Percentiles rank a stretch among this genome's conserved stretches.
These are phyloP conservation scores for Neurospora sp. DNA, from an alignment of 2,329 filamentous ascomycete genomes.

Conservation along the genomic window DNA sequence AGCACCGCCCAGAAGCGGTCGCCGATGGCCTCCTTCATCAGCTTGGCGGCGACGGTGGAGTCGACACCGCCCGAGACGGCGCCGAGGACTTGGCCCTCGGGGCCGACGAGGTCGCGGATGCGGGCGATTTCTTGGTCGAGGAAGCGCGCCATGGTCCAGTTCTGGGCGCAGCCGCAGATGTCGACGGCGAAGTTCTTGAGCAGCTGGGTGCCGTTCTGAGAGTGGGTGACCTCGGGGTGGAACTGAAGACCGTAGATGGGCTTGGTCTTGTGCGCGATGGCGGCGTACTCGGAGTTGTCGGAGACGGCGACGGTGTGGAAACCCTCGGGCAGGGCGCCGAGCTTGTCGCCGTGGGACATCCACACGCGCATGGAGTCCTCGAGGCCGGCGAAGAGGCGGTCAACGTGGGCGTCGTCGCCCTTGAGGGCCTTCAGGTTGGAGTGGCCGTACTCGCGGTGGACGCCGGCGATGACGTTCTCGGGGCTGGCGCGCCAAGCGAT, in stretches of 20 bases:
- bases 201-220: slow-evolving; percentile 57
- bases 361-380: slow-evolving; percentile 61
- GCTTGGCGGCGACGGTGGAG: slow-evolving; percentile 73
- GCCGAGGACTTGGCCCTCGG: slow-evolving; percentile 62
- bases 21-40: slow-evolving; percentile 73
- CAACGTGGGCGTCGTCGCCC: slow-evolving; percentile 48
- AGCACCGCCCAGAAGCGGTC: slow-evolving; percentile 61
- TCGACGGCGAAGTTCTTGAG: slow-evolving; percentile 75
- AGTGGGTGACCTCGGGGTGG: slow-evolving; percentile 77
- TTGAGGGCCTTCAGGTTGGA: slow-evolving; percentile 55
- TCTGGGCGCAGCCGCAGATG: slow-evolving; percentile 66
- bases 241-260: slow-evolving; percentile 79
- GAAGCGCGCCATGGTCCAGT: slow-evolving; percentile 85
- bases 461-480: slow-evolving; percentile 21
- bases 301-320: slow-evolving; percentile 70
- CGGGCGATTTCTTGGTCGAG: slow-evolving; percentile 68
- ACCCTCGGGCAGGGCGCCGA: slow-evolving; percentile 59
- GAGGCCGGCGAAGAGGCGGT: slow-evolving; percentile 69
- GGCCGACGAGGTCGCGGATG: slow-evolving; percentile 74
- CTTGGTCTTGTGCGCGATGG: slow-evolving; percentile 61
- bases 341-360: slow-evolving; percentile 89
- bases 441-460: slow-evolving; percentile 29
- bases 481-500: slow-evolving; percentile 60
- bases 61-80: slow-evolving; percentile 67
- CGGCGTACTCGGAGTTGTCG: slow-evolving; percentile 67